Conservation (phyloP, 2,329 filamentous ascomycete genomes). For the Cladosporium sp. region DNA sequence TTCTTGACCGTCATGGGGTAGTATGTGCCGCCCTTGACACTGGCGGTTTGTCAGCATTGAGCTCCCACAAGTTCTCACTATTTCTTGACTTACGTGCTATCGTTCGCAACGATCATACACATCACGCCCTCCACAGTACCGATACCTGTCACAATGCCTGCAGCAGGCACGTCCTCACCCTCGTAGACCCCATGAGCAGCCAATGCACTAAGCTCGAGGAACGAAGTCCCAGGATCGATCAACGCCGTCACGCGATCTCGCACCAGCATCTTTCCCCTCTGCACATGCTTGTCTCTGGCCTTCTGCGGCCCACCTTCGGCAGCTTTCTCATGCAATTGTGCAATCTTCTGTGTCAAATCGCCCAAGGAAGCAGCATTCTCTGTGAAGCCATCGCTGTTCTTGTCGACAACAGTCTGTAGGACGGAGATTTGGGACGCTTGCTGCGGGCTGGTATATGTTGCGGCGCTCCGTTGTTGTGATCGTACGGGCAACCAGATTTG, state of each 20-base stretch:
- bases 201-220: slow-evolving; percentile 89
- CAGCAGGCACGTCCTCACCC: slow-evolving; percentile 81
- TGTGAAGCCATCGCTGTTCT: slow-evolving; percentile 70
- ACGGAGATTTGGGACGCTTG: slow-evolving; percentile 81
- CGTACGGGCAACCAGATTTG: slow-evolving; percentile 9
- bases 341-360: slow-evolving; percentile 65
- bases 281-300: slow-evolving; percentile 80
- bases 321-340: slow-evolving; percentile 60
- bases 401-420: slow-evolving; percentile 71
- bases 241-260: slow-evolving; percentile 82
- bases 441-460: slow-evolving; percentile 74
- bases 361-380: slow-evolving; percentile 78
- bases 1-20: slow-evolving; percentile 98
- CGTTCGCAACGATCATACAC: slow-evolving; percentile 92
- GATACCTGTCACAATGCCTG: slow-evolving; percentile 87
- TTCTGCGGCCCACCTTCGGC: slow-evolving; percentile 75
- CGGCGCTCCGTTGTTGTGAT: slow-evolving; percentile 45
- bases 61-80: neutral
- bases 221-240: slow-evolving; percentile 83
- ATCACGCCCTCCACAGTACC: slow-evolving; percentile 85
- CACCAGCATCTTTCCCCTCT: slow-evolving; percentile 89
- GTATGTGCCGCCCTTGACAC: slow-evolving; percentile 92
- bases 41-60: slow-evolving; percentile 20
- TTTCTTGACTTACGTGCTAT: slow-evolving; percentile 61
- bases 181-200: slow-evolving; percentile 83